Conservation (phyloP, 331 rosid genomes). For the Ulmus americana region DNA sequence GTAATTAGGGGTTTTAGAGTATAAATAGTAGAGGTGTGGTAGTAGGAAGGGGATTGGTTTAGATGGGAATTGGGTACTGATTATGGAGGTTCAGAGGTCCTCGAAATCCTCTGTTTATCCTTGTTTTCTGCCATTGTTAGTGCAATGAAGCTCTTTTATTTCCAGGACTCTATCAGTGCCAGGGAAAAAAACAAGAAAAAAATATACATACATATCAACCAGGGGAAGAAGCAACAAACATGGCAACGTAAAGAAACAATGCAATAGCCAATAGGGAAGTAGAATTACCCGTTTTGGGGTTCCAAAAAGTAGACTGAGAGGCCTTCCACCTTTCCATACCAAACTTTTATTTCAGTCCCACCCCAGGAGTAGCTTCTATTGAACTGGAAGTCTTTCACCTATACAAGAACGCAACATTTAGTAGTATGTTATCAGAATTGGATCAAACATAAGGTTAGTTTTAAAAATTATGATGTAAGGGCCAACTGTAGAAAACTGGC, state of each 20-base stretch:
- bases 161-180: not conserved
- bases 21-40: too few species aligned
- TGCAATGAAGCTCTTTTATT: too few species aligned
- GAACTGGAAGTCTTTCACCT: conserved; percentile 57
- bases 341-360: conserved; percentile 69
- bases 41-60: too few species aligned
- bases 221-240: not conserved
- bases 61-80: too few species aligned
- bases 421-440: not conserved
- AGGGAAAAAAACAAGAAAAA: not conserved
- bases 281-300: conserved; percentile 61
- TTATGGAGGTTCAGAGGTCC: too few species aligned
- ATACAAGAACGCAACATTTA: conserved; percentile 26
- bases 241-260: not conserved
- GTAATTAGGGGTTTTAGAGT: too few species aligned
- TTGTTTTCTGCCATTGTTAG: too few species aligned
- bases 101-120: too few species aligned
- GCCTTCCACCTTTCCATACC: conserved; percentile 81
- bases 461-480: not conserved
- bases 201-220: not conserved
- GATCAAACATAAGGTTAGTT: not conserved
- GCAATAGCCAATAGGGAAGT: not conserved
- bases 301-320: conserved; percentile 74
- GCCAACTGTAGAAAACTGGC: not conserved
- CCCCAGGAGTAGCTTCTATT: conserved; percentile 48